phyloP scores from a whole-genome alignment of 192 early-diverging fungal genomes.

The Anaeromyces robustus region DNA sequence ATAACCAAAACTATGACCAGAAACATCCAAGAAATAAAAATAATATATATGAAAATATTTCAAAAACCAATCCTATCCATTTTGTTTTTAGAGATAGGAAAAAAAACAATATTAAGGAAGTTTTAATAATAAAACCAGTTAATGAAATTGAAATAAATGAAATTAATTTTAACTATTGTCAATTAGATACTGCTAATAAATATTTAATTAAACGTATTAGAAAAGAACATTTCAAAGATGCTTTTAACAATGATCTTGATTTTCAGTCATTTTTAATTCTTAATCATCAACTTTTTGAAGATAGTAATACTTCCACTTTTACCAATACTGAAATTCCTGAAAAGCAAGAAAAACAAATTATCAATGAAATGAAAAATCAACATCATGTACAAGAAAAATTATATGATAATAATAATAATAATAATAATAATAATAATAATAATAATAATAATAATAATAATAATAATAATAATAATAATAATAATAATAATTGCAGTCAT shows the following conservation, averaged over 20 bases:
- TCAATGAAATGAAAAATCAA: too few relatives aligned
- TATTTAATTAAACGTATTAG: not conserved
- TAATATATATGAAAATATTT: too few relatives aligned
- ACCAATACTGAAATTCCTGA: not conserved
- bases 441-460: too few relatives aligned
- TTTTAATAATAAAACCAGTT: not conserved
- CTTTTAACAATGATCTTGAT: not conserved
- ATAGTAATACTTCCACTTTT: not conserved
- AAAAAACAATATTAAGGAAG: not conserved
- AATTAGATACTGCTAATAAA: not conserved
- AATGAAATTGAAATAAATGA: not conserved
- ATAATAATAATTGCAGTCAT: too few relatives aligned
- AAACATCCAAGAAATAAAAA: too few relatives aligned
- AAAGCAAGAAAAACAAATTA: not conserved
- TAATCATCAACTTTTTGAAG: not conserved
- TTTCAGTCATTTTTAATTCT: not conserved
- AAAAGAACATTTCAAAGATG: not conserved
- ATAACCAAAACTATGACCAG: too few relatives aligned
- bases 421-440: too few relatives aligned
- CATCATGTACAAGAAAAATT: too few relatives aligned
- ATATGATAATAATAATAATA: too few relatives aligned
- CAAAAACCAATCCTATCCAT: not conserved
- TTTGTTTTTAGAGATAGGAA: not conserved
- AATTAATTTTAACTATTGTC: not conserved
- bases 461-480: too few relatives aligned